These are phyloP conservation scores for Polyplosphaeria fusca DNA, from an alignment of 495 filamentous ascomycete species.

Conservation along the genomic window DNA sequence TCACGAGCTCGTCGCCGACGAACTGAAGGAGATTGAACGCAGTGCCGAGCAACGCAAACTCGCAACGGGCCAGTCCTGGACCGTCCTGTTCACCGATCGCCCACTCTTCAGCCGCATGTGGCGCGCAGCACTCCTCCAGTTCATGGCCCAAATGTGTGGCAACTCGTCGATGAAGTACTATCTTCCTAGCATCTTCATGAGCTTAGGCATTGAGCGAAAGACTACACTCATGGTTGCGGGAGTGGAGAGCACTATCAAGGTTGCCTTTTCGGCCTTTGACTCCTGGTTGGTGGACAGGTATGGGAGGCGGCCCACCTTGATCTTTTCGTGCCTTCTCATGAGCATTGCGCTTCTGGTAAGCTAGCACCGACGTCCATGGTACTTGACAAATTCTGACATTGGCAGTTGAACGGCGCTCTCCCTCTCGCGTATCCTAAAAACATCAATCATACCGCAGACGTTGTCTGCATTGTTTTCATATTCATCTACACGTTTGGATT, in stretches of 20 bases:
- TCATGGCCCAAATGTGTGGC: slow-evolving; percentile 56
- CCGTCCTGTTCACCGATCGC: slow-evolving; percentile 26
- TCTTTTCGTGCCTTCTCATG: slow-evolving; percentile 48
- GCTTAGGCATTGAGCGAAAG: slow-evolving; percentile 46
- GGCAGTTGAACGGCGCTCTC: slow-evolving; percentile 52
- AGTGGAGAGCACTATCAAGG: slow-evolving; percentile 52
- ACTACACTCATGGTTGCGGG: slow-evolving; percentile 49
- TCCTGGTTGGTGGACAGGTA: slow-evolving; percentile 51
- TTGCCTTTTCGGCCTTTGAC: slow-evolving; percentile 50
- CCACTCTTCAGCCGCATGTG: slow-evolving; percentile 31
- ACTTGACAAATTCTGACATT: background rate
- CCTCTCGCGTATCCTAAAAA: slow-evolving; percentile 53
- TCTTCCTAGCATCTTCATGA: slow-evolving; percentile 49
- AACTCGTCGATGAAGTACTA: slow-evolving; percentile 57
- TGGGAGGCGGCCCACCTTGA: slow-evolving; percentile 47
- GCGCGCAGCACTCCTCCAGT: slow-evolving; percentile 49
- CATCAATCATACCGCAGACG: slow-evolving; percentile 49
- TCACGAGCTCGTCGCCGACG: slow-evolving; percentile 11
- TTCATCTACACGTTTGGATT: slow-evolving; percentile 58
- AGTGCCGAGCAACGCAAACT: slow-evolving; percentile 21
- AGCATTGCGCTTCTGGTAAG: slow-evolving; percentile 48
- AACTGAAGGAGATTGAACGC: slow-evolving; percentile 22
- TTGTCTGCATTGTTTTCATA: slow-evolving; percentile 53
- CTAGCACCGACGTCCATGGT: background rate
- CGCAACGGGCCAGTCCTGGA: slow-evolving; percentile 19